phyloP scores from a whole-genome alignment of 1,284 basidiomycete genomes.

The Malassezia arunalokei region DNA sequence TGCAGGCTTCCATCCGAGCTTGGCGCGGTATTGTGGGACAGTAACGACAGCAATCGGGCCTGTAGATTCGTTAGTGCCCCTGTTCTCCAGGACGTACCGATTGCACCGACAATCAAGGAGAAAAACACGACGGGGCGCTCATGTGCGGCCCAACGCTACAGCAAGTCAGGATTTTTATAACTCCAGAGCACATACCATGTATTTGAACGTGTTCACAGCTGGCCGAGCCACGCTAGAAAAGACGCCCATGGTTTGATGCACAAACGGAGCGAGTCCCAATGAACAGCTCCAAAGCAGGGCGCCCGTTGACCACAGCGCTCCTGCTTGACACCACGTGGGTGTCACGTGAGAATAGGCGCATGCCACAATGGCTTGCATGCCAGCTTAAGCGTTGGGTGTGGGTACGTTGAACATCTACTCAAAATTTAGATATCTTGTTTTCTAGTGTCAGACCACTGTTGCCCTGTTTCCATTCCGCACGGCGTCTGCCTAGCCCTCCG shows the following conservation, averaged over 20 bases:
- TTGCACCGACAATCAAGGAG: constrained; percentile 61
- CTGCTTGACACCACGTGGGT: no score
- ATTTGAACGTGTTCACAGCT: constrained; percentile 34
- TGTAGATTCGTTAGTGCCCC: constrained; percentile 22
- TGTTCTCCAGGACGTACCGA: constrained; percentile 25
- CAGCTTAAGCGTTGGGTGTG: no score
- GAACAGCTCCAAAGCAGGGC: not conserved
- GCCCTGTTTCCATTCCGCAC: no score
- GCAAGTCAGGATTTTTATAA: not conserved
- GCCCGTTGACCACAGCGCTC: no score
- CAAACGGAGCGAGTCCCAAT: not conserved
- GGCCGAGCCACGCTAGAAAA: constrained; percentile 25
- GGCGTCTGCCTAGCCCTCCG: no score
- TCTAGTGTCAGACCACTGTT: no score
- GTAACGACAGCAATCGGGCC: constrained; percentile 66
- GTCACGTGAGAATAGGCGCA: no score
- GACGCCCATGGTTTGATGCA: not conserved
- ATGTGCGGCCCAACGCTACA: constrained; percentile 67
- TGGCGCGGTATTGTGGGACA: constrained; percentile 66
- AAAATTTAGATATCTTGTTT: no score
- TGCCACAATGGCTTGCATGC: no score
- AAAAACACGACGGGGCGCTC: constrained; percentile 86
- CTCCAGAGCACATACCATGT: constrained; percentile 24
- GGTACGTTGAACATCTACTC: no score
- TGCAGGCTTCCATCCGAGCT: constrained; percentile 59